Conservation (phyloP, 148 eudicot species). For the Heliamphora exappendiculata region DNA sequence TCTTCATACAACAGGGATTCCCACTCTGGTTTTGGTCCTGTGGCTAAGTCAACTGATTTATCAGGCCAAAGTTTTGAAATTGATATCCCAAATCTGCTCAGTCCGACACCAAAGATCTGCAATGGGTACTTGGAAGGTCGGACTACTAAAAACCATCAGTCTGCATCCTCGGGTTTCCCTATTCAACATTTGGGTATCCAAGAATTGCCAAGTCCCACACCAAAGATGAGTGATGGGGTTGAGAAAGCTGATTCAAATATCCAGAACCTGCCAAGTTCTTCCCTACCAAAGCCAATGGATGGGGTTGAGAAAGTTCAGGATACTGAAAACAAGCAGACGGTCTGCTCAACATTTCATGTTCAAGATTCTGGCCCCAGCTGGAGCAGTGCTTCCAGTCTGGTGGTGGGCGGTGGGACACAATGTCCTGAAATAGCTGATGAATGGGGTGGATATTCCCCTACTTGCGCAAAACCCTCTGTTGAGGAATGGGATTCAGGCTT, state of each 20-base stretch:
- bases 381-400: slow-evolving; percentile 58
- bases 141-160: slow-evolving; percentile 24
- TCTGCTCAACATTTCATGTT: slow-evolving; percentile 22
- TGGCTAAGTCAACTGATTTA: slow-evolving; percentile 30
- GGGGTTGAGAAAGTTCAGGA: slow-evolving; percentile 23
- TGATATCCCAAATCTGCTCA: slow-evolving; percentile 31
- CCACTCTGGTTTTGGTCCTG: slow-evolving; percentile 20
- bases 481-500: slow-evolving; percentile 41
- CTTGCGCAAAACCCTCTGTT: slow-evolving; percentile 34
- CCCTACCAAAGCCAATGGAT: slow-evolving; percentile 27
- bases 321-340: slow-evolving; percentile 27
- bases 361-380: slow-evolving; percentile 52
- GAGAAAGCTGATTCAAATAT: slow-evolving; percentile 24
- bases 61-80: slow-evolving; percentile 18
- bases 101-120: slow-evolving; percentile 27
- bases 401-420: slow-evolving; percentile 29
- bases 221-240: not conserved
- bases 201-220: slow-evolving; percentile 29
- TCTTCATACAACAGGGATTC: slow-evolving; percentile 32
- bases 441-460: slow-evolving; percentile 51
- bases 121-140: slow-evolving; percentile 22
- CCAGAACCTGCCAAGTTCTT: slow-evolving; percentile 35
- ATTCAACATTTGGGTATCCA: slow-evolving; percentile 30
- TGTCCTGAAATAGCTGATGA: slow-evolving; percentile 39
- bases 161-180: slow-evolving; percentile 22